These are phyloP conservation scores for Raffaelea ambrosiae DNA, from an alignment of 2,329 filamentous ascomycete genomes.

Conservation along the genomic window DNA sequence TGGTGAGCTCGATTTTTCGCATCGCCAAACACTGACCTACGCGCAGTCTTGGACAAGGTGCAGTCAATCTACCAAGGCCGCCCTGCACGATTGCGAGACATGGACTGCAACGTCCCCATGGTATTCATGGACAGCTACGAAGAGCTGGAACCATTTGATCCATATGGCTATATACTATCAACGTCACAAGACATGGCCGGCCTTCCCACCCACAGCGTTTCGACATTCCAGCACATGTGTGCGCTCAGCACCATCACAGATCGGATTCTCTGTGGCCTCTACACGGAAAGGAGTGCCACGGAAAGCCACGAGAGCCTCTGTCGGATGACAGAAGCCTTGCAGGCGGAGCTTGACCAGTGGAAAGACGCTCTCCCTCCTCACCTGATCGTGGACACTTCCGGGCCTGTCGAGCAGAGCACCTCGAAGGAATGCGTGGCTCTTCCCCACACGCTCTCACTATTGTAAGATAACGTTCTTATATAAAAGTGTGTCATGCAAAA, in stretches of 20 bases:
- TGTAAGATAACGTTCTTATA: too few relatives aligned
- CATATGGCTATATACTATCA: slow-evolving; percentile 25
- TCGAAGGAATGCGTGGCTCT: neutral
- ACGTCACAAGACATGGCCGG: neutral
- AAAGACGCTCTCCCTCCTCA: slow-evolving; percentile 4
- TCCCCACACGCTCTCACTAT: neutral
- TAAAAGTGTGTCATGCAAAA: too few relatives aligned
- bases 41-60: slow-evolving; percentile 30
- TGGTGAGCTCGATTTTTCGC: neutral
- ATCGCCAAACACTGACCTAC: neutral
- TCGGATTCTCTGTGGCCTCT: slow-evolving; percentile 8
- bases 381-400: slow-evolving; percentile 3
- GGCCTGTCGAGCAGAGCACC: too few relatives aligned
- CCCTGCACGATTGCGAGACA: slow-evolving; percentile 36
- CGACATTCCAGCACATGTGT: slow-evolving; percentile 9
- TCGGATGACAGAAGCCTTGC: slow-evolving; percentile 1
- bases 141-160: slow-evolving; percentile 38
- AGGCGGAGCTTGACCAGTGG: slow-evolving; percentile 7
- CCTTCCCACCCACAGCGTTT: slow-evolving; percentile 8
- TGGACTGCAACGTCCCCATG: slow-evolving; percentile 35
- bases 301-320: neutral
- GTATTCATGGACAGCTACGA: slow-evolving; percentile 41
- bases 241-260: slow-evolving; percentile 8
- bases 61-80: slow-evolving; percentile 47
- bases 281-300: slow-evolving; percentile 6